Conservation (phyloP, 306 rosid species). For the Vigna mungo region DNA sequence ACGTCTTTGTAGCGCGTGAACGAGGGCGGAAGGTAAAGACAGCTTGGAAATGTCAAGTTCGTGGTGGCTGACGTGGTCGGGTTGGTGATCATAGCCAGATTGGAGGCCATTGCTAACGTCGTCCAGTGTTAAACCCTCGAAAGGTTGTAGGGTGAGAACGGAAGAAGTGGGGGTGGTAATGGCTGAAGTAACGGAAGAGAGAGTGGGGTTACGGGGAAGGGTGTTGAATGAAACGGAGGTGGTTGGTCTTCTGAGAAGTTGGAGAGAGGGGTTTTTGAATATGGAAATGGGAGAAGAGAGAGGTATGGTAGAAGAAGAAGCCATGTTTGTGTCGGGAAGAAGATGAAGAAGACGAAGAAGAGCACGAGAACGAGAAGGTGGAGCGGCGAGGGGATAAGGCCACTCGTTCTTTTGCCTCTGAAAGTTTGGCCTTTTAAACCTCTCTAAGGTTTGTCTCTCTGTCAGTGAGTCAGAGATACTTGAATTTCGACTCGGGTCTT, state of each 20-base stretch:
- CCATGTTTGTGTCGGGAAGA: slow-evolving; percentile 39
- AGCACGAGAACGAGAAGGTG: neutral
- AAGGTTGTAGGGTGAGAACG: slow-evolving; percentile 68
- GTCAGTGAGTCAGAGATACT: no score
- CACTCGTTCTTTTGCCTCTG: neutral
- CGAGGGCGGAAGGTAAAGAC: slow-evolving; percentile 65
- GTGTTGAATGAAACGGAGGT: slow-evolving; percentile 55
- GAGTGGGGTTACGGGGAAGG: slow-evolving; percentile 42
- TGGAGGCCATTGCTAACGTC: neutral
- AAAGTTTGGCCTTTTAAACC: slow-evolving; percentile 28
- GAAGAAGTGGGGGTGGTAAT: slow-evolving; percentile 85
- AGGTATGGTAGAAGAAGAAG: slow-evolving; percentile 56
- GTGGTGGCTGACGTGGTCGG: slow-evolving; percentile 35
- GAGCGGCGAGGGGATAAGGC: slow-evolving; percentile 47
- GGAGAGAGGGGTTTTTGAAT: slow-evolving; percentile 53
- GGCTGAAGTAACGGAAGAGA: slow-evolving; percentile 56
- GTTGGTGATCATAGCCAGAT: slow-evolving; percentile 39
- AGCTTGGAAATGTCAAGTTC: slow-evolving; percentile 77
- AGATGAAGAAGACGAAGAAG: neutral
- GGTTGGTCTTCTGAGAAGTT: slow-evolving; percentile 47
- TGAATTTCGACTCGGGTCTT: neutral
- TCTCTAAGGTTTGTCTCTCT: neutral
- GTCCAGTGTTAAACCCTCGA: slow-evolving; percentile 58
- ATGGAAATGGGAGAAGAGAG: slow-evolving; percentile 51
- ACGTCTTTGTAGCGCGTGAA: slow-evolving; percentile 62